Evolutionary conservation across 345 rosid species (phyloP).

Genomic region (Trapa incisa): DNA sequence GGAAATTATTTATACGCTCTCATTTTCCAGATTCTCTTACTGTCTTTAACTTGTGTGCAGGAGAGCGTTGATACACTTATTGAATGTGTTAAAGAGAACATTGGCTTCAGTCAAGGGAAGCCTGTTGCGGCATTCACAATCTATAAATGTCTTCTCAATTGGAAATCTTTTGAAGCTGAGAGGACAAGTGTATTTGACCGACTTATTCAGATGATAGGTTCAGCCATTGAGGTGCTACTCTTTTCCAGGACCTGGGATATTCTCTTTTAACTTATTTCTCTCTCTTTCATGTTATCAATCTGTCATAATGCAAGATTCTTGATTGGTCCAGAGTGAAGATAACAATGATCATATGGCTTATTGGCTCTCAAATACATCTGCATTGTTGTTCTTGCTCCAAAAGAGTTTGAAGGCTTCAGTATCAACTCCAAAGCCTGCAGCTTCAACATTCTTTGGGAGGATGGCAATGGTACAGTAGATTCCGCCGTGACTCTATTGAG

Average conservation of each 20-base stretch:
- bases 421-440: constrained; percentile 54
- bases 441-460: constrained; percentile 82
- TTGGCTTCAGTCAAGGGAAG: constrained; percentile 83
- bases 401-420: constrained; percentile 64
- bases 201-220: constrained; percentile 97
- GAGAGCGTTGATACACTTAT: constrained; percentile 84
- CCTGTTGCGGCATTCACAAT: constrained; percentile 92
- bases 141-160: constrained; percentile 88
- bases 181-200: constrained; percentile 91
- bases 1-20: constrained; percentile 8
- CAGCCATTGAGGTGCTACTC: constrained; percentile 72
- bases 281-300: constrained; percentile 1
- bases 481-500: constrained; percentile 8
- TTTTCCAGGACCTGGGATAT: neutral
- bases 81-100: constrained; percentile 50
- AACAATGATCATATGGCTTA: constrained; percentile 89
- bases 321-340: constrained; percentile 52
- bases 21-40: constrained; percentile 9
- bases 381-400: constrained; percentile 82
- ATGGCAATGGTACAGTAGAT: constrained; percentile 69
- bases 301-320: too few relatives aligned
- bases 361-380: constrained; percentile 88
- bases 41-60: constrained; percentile 27
- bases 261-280: neutral
- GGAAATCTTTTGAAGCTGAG: constrained; percentile 99